Conservation (phyloP, 2,329 filamentous ascomycete genomes). For the Fusarium anthophilum region DNA sequence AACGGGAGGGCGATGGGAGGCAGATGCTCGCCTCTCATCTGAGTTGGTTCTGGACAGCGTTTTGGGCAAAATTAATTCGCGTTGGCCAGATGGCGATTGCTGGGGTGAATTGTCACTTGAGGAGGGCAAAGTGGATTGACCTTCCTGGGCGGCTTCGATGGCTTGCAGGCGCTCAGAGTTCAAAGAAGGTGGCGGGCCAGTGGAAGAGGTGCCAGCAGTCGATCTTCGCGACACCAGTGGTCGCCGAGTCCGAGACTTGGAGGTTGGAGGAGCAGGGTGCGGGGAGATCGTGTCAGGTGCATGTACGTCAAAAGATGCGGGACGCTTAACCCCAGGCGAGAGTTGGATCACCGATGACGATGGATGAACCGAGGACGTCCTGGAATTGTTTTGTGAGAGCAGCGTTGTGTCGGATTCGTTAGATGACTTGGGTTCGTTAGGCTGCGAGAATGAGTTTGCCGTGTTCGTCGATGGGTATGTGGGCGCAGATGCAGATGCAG, state of each 20-base stretch:
- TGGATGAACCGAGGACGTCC: slow-evolving; percentile 48
- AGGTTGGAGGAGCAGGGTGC: slow-evolving; percentile 39
- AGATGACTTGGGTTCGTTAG: slow-evolving; percentile 19
- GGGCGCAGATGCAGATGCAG: slow-evolving; percentile 22
- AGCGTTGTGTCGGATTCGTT: slow-evolving; percentile 28
- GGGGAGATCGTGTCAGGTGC: slow-evolving; percentile 41
- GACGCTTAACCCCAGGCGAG: slow-evolving; percentile 37
- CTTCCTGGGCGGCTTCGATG: slow-evolving; percentile 42
- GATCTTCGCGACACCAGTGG: slow-evolving; percentile 52
- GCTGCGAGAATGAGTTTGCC: slow-evolving; percentile 7
- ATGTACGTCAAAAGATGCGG: slow-evolving; percentile 39
- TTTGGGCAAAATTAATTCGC: slow-evolving; percentile 59
- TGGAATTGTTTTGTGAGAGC: slow-evolving; percentile 46
- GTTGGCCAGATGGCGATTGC: slow-evolving; percentile 51
- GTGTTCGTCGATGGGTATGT: slow-evolving; percentile 25
- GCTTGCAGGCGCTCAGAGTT: slow-evolving; percentile 48
- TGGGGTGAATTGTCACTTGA: slow-evolving; percentile 35
- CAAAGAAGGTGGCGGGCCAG: slow-evolving; percentile 45
- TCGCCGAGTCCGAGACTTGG: slow-evolving; percentile 50
- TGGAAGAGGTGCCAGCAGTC: slow-evolving; percentile 46
- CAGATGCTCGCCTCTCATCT: slow-evolving; percentile 58
- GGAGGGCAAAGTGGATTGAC: slow-evolving; percentile 27
- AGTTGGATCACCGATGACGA: slow-evolving; percentile 38
- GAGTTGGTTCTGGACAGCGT: slow-evolving; percentile 51
- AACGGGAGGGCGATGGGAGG: slow-evolving; percentile 56